Conservation (phyloP, 805 yeast species). For the Wickerhamiella qilinensis region DNA sequence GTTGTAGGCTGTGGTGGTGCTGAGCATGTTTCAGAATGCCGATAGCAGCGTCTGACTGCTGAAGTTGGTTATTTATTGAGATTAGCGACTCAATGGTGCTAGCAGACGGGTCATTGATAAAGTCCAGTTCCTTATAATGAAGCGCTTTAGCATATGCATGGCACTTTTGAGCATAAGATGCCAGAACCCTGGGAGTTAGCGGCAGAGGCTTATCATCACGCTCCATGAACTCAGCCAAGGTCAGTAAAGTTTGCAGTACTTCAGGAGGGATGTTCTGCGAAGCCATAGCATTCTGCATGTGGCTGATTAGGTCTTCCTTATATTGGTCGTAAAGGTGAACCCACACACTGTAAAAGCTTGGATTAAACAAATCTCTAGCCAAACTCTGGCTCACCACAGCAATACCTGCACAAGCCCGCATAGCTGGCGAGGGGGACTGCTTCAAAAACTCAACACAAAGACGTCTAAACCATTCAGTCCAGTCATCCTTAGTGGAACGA, state of each 20-base stretch:
- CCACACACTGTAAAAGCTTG: constrained; percentile 95
- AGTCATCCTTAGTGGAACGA: constrained; percentile 80
- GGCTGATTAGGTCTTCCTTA: constrained; percentile 75
- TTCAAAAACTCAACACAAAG: constrained; percentile 71
- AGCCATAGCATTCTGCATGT: constrained; percentile 73
- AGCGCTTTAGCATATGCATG: constrained; percentile 97
- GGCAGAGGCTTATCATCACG: constrained; percentile 93
- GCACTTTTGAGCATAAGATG: constrained; percentile 84
- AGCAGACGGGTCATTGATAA: constrained; percentile 81
- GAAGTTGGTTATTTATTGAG: constrained; percentile 82
- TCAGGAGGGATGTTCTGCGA: constrained; percentile 93
- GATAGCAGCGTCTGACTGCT: constrained; percentile 94
- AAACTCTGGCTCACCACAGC: constrained; percentile 79
- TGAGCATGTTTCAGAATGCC: constrained; percentile 93
- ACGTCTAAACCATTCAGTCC: constrained; percentile 95
- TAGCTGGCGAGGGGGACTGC: constrained; percentile 87
- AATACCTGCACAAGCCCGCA: constrained; percentile 79
- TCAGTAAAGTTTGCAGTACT: constrained; percentile 74
- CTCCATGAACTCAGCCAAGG: constrained; percentile 91
- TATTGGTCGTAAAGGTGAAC: constrained; percentile 73
- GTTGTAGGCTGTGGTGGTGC: constrained; percentile 59
- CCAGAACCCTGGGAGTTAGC: constrained; percentile 73
- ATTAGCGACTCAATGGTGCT: constrained; percentile 85
- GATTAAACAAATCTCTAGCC: constrained; percentile 75
- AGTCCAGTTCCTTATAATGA: constrained; percentile 90